Conservation (phyloP, 495 filamentous ascomycete species). For the Amphirosellinia nigrospora region DNA sequence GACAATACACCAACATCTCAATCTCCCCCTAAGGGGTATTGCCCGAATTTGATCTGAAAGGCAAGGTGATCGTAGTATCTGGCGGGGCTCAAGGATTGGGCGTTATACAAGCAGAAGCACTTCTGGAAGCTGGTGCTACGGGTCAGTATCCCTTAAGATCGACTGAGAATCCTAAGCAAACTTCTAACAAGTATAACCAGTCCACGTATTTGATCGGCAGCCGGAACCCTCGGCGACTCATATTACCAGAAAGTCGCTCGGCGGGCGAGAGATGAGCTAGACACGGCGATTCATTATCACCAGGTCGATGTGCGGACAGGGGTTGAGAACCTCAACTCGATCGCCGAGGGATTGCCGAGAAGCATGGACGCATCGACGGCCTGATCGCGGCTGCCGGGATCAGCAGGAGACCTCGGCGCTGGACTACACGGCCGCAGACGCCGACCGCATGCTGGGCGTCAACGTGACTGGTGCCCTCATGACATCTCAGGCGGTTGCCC, state of each 20-base stretch:
- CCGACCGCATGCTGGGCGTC: constrained; percentile 70
- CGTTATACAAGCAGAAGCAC: constrained; percentile 76
- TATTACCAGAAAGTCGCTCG: constrained; percentile 66
- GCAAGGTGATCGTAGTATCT: constrained; percentile 78
- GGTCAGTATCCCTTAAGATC: constrained; percentile 37
- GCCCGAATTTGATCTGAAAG: constrained; percentile 79
- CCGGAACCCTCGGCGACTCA: constrained; percentile 45
- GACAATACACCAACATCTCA: constrained; percentile 12
- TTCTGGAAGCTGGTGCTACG: constrained; percentile 80
- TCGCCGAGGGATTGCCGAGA: constrained; percentile 71
- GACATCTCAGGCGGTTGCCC: constrained; percentile 76
- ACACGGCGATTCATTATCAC: constrained; percentile 75
- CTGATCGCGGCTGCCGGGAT: constrained; percentile 83
- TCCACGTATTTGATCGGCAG: constrained; percentile 65
- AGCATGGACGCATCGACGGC: constrained; percentile 77
- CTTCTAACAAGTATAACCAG: constrained; percentile 38
- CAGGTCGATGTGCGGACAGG: constrained; percentile 82
- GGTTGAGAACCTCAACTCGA: constrained; percentile 67
- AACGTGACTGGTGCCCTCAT: constrained; percentile 81
- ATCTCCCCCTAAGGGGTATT: constrained; percentile 46
- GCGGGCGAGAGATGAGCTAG: constrained; percentile 68
- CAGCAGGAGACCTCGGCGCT: constrained; percentile 75
- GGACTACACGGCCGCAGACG: constrained; percentile 68
- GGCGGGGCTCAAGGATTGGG: constrained; percentile 82
- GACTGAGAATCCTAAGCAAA: neutral